Evolutionary conservation across 352 stramenopile species (phyloP), one percentile per base, ranked within the genome.

Genomic region (Blastocystis hominis): DNA sequence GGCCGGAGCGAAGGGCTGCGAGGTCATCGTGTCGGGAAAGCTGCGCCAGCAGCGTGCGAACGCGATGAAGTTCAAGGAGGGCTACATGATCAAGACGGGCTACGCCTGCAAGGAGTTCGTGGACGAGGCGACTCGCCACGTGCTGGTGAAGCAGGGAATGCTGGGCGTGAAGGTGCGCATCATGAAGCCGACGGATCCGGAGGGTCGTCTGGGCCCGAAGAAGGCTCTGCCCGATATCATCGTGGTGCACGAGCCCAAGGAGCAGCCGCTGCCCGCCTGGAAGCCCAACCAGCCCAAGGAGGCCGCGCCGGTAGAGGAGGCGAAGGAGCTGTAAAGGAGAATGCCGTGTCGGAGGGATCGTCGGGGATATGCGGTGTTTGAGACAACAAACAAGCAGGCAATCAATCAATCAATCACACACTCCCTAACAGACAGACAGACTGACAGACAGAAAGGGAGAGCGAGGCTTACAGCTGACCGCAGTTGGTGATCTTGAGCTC

Each of bases 1-100:
- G 91, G 95, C 95, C 34, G 96, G 94, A 66, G 97, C 97, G 89
- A 99, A 99, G 94, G 97, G 97, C 70, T 96, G 95, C 88, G 96
- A 99, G 91, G 96, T 99, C 72, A 97, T 99, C 89, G 96, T 99
- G 56, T 97, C 95, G 84, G 97, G 97, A 90, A 99, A 99, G 93
- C 93, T 99, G 78, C 95, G 96, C 88, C 96, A 95, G 79, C 96
- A 98, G 92, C 95, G 97, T 97, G 97, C 97, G 90, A 99, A 99
- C 94, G 93, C 94, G 68, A 98, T 99, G 96, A 99, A 99, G 92
- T 99, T 99, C 92, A 96, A 97, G 90, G 96, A 99, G 89, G 97
- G 97, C 64, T 99, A 98, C 94, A 99, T 99, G 96, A 97, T 99
- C 92, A 99, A 99, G 94, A 98, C 95, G 44, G 97, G 97, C 92